Conservation (phyloP, 306 rosid genomes). For the Trifolium pratense region DNA sequence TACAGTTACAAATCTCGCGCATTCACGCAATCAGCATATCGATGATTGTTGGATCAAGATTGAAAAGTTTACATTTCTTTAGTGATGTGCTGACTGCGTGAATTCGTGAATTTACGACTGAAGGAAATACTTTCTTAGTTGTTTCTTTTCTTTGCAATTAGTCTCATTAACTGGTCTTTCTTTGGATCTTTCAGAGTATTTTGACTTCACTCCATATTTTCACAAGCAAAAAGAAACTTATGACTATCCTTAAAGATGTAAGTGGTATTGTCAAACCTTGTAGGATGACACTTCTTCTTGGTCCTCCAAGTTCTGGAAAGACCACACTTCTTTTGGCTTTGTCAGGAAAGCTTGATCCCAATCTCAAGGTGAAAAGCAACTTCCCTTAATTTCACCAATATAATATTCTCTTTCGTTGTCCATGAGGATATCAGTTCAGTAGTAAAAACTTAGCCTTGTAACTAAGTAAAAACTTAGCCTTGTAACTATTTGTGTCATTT, state of each 20-base stretch:
- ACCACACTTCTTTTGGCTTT: conserved; percentile 68
- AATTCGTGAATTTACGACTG: no score
- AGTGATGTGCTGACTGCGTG: no score
- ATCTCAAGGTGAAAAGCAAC: conserved; percentile 53
- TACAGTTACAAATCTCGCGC: no score
- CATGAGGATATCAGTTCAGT: not conserved
- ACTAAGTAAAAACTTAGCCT: not conserved
- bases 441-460: not conserved
- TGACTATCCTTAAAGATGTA: conserved; percentile 59
- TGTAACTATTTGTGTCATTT: not conserved
- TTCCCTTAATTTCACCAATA: not conserved
- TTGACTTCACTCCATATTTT: conserved; percentile 42
- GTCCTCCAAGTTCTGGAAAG: conserved; percentile 78
- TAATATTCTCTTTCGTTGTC: not conserved
- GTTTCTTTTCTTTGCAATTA: not conserved
- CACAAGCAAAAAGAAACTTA: conserved; percentile 43
- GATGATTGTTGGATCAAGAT: no score
- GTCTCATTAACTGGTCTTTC: not conserved
- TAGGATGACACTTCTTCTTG: conserved; percentile 76
- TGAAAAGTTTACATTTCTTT: no score
- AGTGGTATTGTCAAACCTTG: conserved; percentile 70
- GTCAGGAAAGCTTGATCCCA: conserved; percentile 73
- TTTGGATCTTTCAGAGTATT: conserved; percentile 37
- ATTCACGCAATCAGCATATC: no score
- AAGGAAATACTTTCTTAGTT: not conserved